Percentiles rank a stretch among this genome's conserved stretches.
Conservation (phyloP, 768 basidiomycete genomes). For the Suillus clintonianus region DNA sequence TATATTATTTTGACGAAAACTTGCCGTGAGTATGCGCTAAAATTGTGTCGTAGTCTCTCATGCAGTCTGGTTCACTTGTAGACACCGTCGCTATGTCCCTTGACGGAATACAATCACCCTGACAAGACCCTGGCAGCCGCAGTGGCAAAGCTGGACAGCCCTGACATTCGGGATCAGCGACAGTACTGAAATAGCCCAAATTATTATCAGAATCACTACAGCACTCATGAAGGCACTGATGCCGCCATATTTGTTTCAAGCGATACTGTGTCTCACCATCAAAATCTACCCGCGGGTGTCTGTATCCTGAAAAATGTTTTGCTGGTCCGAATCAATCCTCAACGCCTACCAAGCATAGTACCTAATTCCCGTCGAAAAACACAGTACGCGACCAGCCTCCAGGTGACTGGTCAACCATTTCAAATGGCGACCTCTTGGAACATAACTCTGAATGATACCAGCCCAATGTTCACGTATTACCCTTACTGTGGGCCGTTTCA, state of each 20-base stretch:
- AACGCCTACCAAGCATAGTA: background rate
- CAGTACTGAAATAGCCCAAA: background rate
- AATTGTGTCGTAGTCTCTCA: background rate
- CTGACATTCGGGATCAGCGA: background rate
- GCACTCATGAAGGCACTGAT: background rate
- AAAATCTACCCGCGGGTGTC: background rate
- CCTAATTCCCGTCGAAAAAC: background rate
- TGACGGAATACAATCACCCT: background rate
- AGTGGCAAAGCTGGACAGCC: background rate
- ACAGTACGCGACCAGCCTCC: background rate
- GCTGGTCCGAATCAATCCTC: no score
- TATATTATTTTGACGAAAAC: background rate
- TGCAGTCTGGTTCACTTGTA: background rate
- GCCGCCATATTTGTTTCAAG: background rate
- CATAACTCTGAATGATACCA: conserved; percentile 10
- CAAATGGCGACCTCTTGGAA: conserved; percentile 8
- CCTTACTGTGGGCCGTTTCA: conserved; percentile 8
- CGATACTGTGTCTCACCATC: background rate
- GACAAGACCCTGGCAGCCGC: background rate
- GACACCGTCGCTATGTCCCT: background rate
- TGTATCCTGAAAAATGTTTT: background rate
- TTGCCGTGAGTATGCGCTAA: background rate
- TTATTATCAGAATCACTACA: background rate
- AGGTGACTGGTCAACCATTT: background rate
- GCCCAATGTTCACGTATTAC: conserved; percentile 5